Evolutionary conservation across 495 filamentous ascomycete species (phyloP), one percentile per base, ranked within the genome.

Genomic region (Lentithecium fluviatile): DNA sequence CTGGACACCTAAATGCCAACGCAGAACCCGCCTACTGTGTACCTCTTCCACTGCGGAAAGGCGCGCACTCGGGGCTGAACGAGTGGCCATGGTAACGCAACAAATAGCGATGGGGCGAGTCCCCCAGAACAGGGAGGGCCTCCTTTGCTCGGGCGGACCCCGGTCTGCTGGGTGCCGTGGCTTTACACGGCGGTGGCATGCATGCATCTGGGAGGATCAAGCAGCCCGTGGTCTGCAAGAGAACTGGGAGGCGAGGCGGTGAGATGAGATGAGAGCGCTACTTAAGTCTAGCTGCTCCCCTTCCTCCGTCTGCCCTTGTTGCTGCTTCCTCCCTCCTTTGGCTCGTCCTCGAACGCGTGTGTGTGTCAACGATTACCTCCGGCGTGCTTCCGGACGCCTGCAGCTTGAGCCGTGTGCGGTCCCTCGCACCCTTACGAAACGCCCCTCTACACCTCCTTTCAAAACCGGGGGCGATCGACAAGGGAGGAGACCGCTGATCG

Each of bases 1-100:
- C n/a, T n/a, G n/a, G n/a, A n/a, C n/a, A n/a, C 20, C 48, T 47
- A 47, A 47, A 47, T 46, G 49, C 51, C 57, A 60, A 43, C 57
- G 37, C 57, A 60, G 34, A 52, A 26, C 29, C 29, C 34, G 2
- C 2, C 48, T 26, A 54, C 37, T 54, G 24, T 54, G 48, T 26
- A 10, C 29, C 29, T 32, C 29, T 32, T 32, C 29, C 29, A 32
- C 4, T 4, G 29, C 29, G 29, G 29, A 32, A 32, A 32, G 29
- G 29, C 29, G 29, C 29, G 29, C 29, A 32, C 29, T 32, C 29
- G 29, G 10, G 52, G 15, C 36, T 6, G 17, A 12, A 46, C 32
- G 52, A 45, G 38, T 56, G 52, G 52, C 52, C 52, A 24, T 56
- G 52, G 52, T 40, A 32, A 4, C 29, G 29, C 29, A 10, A 32